Conservation (phyloP, 352 stramenopile genomes). For the Nothophytophthora sp. region DNA sequence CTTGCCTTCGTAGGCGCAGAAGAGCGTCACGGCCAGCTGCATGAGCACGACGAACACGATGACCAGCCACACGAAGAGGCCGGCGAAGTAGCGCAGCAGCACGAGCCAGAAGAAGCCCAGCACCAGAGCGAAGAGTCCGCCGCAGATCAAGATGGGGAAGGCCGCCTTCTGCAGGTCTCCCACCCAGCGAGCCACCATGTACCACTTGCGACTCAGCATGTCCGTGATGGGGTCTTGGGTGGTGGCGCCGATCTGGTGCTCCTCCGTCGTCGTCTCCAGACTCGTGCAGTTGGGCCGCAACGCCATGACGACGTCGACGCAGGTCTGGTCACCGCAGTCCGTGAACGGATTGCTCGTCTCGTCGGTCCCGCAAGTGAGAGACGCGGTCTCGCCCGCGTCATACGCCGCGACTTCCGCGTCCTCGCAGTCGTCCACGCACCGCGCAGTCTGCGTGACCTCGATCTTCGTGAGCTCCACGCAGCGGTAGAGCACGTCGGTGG, state of each 20-base stretch:
- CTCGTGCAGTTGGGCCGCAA: slow-evolving; percentile 51
- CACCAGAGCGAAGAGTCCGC: slow-evolving; percentile 60
- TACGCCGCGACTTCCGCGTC: slow-evolving; percentile 40
- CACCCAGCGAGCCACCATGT: slow-evolving; percentile 73
- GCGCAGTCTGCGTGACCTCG: slow-evolving; percentile 38
- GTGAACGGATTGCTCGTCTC: slow-evolving; percentile 46
- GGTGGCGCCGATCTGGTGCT: slow-evolving; percentile 42
- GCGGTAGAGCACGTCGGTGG: slow-evolving; percentile 63
- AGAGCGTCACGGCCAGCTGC: slow-evolving; percentile 72
- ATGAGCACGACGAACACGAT: slow-evolving; percentile 67
- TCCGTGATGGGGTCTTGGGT: slow-evolving; percentile 51
- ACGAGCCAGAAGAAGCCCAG: slow-evolving; percentile 80
- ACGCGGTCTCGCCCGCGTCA: slow-evolving; percentile 15
- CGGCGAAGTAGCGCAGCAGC: slow-evolving; percentile 71
- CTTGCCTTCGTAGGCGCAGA: slow-evolving; percentile 74
- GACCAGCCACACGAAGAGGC: slow-evolving; percentile 81
- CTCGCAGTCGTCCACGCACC: slow-evolving; percentile 69
- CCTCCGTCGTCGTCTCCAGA: slow-evolving; percentile 44
- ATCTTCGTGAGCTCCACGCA: slow-evolving; percentile 70
- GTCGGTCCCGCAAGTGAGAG: slow-evolving; percentile 41
- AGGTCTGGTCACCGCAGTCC: slow-evolving; percentile 54
- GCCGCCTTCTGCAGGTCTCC: slow-evolving; percentile 80
- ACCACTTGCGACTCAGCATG: slow-evolving; percentile 67
- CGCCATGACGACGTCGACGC: slow-evolving; percentile 40
- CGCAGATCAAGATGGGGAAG: slow-evolving; percentile 77